phyloP scores from a whole-genome alignment of 179 eudicot genomes.

The Heliamphora pulchella region DNA sequence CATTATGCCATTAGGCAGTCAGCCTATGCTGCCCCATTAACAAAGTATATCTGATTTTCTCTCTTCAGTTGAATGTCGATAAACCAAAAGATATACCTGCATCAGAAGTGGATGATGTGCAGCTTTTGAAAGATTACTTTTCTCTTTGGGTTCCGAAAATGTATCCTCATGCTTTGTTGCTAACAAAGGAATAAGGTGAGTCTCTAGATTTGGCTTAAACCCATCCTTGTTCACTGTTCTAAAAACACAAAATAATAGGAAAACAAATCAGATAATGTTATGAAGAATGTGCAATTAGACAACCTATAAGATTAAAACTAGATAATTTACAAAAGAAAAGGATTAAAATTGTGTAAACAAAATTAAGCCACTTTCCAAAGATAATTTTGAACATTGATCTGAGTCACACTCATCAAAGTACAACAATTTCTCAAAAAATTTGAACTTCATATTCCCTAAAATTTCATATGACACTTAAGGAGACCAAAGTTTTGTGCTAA shows the following conservation, averaged over 20 bases:
- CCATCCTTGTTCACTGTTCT: conserved; percentile 91
- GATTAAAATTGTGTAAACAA: not conserved
- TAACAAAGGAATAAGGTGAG: conserved; percentile 79
- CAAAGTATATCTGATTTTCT: not conserved
- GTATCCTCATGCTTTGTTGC: conserved; percentile 55
- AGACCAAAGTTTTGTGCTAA: too few species aligned
- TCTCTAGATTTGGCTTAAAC: conserved; percentile 91
- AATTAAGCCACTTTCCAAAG: not conserved
- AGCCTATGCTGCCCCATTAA: not conserved
- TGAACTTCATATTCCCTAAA: not conserved
- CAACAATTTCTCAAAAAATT: not conserved
- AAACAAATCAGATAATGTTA: not conserved
- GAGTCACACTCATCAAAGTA: not conserved
- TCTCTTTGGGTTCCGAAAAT: conserved; percentile 40
- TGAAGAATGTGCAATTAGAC: not conserved
- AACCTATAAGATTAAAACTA: not conserved
- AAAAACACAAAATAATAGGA: conserved; percentile 11
- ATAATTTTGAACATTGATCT: not conserved
- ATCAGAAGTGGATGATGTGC: conserved; percentile 80
- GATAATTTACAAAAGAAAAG: not conserved
- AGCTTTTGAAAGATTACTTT: conserved; percentile 39
- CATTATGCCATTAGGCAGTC: not conserved
- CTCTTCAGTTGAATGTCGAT: not conserved
- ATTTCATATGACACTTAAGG: not conserved
- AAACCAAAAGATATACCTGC: conserved; percentile 41